Base-by-base conservation (phyloP, 2,329 filamentous ascomycete species). In the Shiraia sp. region DNA sequence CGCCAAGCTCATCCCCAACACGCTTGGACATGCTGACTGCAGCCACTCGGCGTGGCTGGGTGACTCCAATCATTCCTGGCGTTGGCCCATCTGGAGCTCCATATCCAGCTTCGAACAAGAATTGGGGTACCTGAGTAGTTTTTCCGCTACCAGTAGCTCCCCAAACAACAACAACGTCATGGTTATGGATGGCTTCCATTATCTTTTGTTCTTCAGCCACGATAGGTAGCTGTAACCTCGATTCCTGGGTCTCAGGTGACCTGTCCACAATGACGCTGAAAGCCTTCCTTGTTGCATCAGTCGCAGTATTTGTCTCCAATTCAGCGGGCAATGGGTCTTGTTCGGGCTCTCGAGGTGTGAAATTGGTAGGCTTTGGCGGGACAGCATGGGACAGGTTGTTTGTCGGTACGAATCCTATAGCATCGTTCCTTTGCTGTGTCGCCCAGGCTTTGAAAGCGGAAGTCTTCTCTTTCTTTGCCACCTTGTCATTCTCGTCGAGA, bases 141-240 rank as follows among this genome's bases (percentile, higher is more conserved):
- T 99, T 99, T 66, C 93, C 93, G 49, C 90, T 96, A 70, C 93
- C 93, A 24, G 95, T 99, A 10, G 90, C 87, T 70, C 93, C 93
- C 72, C 92, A 96, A 6, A 99, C 83, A 9, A 99, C 87, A 1
- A 96, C 88, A 3, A 90, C 84, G 37, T 92, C 81, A 65, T 96
- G 87, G 64, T 92, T 92, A 69, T 96, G 87, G 34, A 99, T 90
- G 1, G 91, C 90, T 70, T 99, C 93, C 91, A 99, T 97, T 22
- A 99, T 91, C 60, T 87, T 90, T 65, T 99, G 93, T 69, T 99
- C 93, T 67, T 97, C 91, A 2, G 88, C 88, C 2, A 97, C 90
- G 1, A 99, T 88, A 0, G 93, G 93, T 12, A 99, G 78, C 41
- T 87, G 82, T 32, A 95, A 69, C 10, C 93, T 83, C 9, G 85